Base-by-base conservation (phyloP, 73 alveolate genomes). In the Paramecium pentaurelia region DNA sequence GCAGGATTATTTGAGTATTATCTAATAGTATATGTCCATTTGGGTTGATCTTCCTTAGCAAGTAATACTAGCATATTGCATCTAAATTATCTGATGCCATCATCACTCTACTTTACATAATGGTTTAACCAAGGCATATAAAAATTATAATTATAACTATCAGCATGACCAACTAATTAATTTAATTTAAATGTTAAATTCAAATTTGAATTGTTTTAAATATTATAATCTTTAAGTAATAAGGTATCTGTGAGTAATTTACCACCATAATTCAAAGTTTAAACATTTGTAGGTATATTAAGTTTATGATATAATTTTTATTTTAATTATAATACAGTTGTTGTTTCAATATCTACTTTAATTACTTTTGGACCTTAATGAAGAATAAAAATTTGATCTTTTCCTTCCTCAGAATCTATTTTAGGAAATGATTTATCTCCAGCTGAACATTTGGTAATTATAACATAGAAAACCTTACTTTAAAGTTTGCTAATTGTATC, bases 351-450 rank as follows among this genome's bases (percentile, higher is more conserved):
- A 36, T 80, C 45, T 8, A 80, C 75, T n/a, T 47, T 80, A 7
- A 80, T 16, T 2, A 80, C 91, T n/a, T 80, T 80, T 18, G 91
- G 91, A 1, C 91, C 91, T 80, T 80, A 7, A 45, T 80, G 91
- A 22, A 80, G 6, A 10, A 80, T 49, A 16, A 80, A 80, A 3
- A 80, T 80, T 25, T 80, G 6, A 6, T 80, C 91, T 4, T 28
- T 45, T 25, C 91, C 91, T 25, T n/a, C 12, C 1, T 80, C 91
- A 10, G 91, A 16, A 36, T 80, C 91, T 0, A 80, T 42, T 36
- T 80, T 80, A 8, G 47, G 64, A 27, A 44, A 80, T 0, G 77
- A 40, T 12, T 49, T 80, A 10, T 42, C 71, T 14, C 91, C 91
- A 18, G 51, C 37, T 6, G 71, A 22, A 8, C 58, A 27, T 80